phyloP scores from a whole-genome alignment of 495 filamentous ascomycete genomes.

The Lasiosphaeria ovina region DNA sequence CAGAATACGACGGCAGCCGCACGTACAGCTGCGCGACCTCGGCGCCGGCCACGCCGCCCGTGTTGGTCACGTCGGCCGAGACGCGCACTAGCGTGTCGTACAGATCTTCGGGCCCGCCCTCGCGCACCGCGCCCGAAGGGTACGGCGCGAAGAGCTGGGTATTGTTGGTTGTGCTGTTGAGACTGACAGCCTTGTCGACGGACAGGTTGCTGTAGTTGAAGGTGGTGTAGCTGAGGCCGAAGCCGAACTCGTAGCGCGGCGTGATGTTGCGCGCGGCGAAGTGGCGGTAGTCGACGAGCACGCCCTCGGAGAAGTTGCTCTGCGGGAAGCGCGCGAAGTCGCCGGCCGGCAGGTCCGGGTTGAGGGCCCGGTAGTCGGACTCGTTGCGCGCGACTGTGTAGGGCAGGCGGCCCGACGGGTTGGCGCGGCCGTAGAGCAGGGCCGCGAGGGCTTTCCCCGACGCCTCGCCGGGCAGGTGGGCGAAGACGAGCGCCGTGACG shows the following conservation, averaged over 20 bases:
- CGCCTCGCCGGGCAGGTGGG: conserved; percentile 62
- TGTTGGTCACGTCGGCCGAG: conserved; percentile 55
- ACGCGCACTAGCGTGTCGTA: conserved; percentile 57
- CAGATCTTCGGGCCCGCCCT: conserved; percentile 58
- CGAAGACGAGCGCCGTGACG: conserved; percentile 61
- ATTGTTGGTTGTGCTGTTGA: background rate
- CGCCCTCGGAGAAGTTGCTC: conserved; percentile 62
- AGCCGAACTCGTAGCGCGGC: conserved; percentile 70
- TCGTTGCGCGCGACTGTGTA: conserved; percentile 68
- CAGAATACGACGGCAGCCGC: conserved; percentile 43
- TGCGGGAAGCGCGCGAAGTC: conserved; percentile 50
- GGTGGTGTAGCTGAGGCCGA: conserved; percentile 67
- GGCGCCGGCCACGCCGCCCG: conserved; percentile 47
- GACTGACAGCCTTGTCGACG: conserved; percentile 28
- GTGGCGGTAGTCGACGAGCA: conserved; percentile 65
- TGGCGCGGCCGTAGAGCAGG: conserved; percentile 59
- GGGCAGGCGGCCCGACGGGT: conserved; percentile 64
- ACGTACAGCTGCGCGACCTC: conserved; percentile 68
- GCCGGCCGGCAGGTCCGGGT: conserved; percentile 34
- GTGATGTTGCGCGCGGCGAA: conserved; percentile 63
- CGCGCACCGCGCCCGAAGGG: conserved; percentile 41
- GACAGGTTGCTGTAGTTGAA: conserved; percentile 51
- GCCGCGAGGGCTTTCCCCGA: conserved; percentile 55
- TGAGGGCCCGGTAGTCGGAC: conserved; percentile 55
- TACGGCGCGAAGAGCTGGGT: conserved; percentile 23